phyloP scores from a whole-genome alignment of 306 rosid genomes.

The Prunus davidiana region DNA sequence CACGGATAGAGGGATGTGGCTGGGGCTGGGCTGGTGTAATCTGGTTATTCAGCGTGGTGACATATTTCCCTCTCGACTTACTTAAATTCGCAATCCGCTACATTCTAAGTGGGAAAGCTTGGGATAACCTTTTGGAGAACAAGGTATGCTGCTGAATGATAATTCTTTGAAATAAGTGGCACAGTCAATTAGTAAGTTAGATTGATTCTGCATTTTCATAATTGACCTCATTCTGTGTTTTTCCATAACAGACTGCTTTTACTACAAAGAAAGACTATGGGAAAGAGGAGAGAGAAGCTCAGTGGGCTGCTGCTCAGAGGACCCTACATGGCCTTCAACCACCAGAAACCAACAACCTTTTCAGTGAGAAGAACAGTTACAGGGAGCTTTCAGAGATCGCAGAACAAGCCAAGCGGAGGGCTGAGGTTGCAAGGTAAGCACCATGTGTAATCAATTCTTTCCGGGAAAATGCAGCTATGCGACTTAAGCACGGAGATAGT shows the following conservation, averaged over 20 bases:
- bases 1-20: constrained; percentile 76
- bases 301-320: constrained; percentile 97
- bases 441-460: background rate
- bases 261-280: constrained; percentile 98
- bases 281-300: constrained; percentile 99
- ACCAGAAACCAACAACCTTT: constrained; percentile 61
- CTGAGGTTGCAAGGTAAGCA: constrained; percentile 93
- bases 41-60: constrained; percentile 84
- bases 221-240: constrained; percentile 16
- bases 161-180: background rate
- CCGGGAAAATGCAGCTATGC: background rate
- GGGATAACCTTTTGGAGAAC: constrained; percentile 96
- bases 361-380: constrained; percentile 62
- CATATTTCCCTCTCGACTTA: constrained; percentile 84
- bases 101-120: constrained; percentile 81
- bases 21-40: constrained; percentile 99
- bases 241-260: constrained; percentile 77
- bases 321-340: constrained; percentile 98
- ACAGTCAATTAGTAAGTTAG: background rate
- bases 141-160: constrained; percentile 45
- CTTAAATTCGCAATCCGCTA: constrained; percentile 89
- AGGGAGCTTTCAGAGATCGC: constrained; percentile 99
- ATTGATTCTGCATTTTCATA: background rate
- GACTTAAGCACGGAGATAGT: too few relatives aligned
- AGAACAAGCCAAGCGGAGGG: constrained; percentile 95